Evolutionary conservation across 345 rosid species (phyloP).

Genomic region (Citrus medica): DNA sequence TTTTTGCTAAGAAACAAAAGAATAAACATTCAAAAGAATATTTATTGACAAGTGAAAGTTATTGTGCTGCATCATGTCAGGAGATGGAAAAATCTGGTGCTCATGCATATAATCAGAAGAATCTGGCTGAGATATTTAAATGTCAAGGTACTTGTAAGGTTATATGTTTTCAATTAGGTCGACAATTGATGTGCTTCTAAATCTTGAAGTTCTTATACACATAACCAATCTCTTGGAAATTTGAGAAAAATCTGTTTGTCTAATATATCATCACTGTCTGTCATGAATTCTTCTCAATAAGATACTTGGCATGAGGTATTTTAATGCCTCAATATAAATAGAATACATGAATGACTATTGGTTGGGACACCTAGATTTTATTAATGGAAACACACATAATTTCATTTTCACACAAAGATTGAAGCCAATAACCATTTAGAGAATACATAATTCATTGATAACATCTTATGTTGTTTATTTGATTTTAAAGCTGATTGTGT

Average conservation of each 20-base stretch:
- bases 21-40: no score
- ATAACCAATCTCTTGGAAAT: background rate
- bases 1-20: no score
- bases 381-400: background rate
- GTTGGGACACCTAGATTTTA: background rate
- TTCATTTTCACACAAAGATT: background rate
- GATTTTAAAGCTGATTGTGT: conserved; percentile 15
- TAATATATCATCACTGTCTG: background rate
- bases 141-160: conserved; percentile 54
- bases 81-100: conserved; percentile 76
- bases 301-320: conserved; percentile 2
- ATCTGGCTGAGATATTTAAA: conserved; percentile 69
- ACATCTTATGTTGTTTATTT: conserved; percentile 1
- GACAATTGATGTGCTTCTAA: conserved; percentile 1
- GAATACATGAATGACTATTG: background rate
- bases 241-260: background rate
- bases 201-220: background rate
- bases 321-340: background rate
- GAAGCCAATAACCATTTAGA: background rate
- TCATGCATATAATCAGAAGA: conserved; percentile 40
- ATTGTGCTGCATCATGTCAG: conserved; percentile 33
- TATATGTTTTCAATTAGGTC: conserved; percentile 5
- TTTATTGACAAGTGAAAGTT: conserved; percentile 10
- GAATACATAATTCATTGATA: background rate
- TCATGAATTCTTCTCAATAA: background rate